Evolutionary conservation across 23 red algal species (phyloP), one percentile per base, ranked within the genome.

Genomic region (Agarophyton chilense): DNA sequence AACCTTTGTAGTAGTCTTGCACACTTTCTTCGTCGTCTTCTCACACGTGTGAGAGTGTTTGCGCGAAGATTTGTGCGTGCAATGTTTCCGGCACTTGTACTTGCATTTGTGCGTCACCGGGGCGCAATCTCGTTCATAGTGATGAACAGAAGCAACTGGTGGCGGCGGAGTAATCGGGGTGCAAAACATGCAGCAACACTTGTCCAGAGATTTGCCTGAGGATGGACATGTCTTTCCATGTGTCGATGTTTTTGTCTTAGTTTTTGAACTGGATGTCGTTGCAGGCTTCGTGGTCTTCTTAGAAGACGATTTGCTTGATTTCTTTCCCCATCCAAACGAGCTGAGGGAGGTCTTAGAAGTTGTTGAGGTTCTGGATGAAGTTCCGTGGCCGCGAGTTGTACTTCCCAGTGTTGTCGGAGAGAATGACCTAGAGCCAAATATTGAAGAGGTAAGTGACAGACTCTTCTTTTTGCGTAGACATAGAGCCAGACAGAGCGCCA

Each of bases 131-230:
- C 57, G 45, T 26, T 87, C 82, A 13, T 58, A 87, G 45, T 42
- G 55, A 52, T 87, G 82, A 4, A 87, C 82, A 71, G 82, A 87
- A 1, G 82, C 82, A 56, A 87, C 67, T 3, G 82, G 82, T 17
- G 82, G 82, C 9, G 82, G 82, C 22, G 54, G 61, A 16, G 82
- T 75, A 51, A 87, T 64, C 46, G 82, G 82, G 14, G 40, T 72
- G 52, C 82, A 87, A 39, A 52, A 72, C 36, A 73, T 56, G 51
- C 82, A 87, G 11, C 33, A 68, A 57, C 82, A 87, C n/a, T 66
- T 75, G 46, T 75, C 55, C 24, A 58, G 4, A 65, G 57, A 66
- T 64, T 87, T 87, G 5, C 82, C 82, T 8, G 82, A 87, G 10
- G 62, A 56, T 11, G 82, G 82, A 58, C 82, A 87, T 17, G 62